A percentile compares a stretch with the other conserved stretches of the same genome.
Conservation (phyloP, 1,139 yeast species). For the Hyphopichia buzzinii region DNA sequence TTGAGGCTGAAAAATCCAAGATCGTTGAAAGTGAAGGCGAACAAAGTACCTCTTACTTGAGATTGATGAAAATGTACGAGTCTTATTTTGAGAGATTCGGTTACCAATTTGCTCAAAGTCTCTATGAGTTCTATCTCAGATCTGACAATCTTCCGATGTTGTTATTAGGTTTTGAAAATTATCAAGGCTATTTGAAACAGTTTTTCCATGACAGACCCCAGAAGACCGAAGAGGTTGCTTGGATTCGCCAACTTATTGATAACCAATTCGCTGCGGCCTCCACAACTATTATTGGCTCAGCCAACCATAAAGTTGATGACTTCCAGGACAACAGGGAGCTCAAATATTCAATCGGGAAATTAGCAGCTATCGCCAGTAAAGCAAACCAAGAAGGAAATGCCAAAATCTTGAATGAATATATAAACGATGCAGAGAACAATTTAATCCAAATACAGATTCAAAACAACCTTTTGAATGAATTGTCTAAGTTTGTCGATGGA, state of each 20-base stretch:
- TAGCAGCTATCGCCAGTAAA: constrained; percentile 41
- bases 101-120: constrained; percentile 63
- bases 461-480: constrained; percentile 31
- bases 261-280: constrained; percentile 53
- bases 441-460: constrained; percentile 51
- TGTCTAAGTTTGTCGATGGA: constrained; percentile 24
- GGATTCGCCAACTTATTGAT: constrained; percentile 68
- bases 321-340: constrained; percentile 49
- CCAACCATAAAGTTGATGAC: constrained; percentile 35
- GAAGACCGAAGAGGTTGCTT: constrained; percentile 58
- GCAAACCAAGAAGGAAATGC: constrained; percentile 16
- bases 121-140: constrained; percentile 60
- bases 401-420: constrained; percentile 17
- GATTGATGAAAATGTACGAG: constrained; percentile 35
- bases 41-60: constrained; percentile 11
- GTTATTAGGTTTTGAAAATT: constrained; percentile 56
- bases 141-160: constrained; percentile 53
- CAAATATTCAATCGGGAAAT: constrained; percentile 70
- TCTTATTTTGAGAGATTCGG: constrained; percentile 62
- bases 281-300: constrained; percentile 39
- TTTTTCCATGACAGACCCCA: constrained; percentile 51
- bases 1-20: constrained; percentile 51
- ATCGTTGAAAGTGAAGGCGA: constrained; percentile 25
- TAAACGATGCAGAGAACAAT: constrained; percentile 42
- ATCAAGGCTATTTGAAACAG: constrained; percentile 46